Base-by-base conservation (phyloP, 2,329 filamentous ascomycete species). In the Rhytidhysteron rufulum region DNA sequence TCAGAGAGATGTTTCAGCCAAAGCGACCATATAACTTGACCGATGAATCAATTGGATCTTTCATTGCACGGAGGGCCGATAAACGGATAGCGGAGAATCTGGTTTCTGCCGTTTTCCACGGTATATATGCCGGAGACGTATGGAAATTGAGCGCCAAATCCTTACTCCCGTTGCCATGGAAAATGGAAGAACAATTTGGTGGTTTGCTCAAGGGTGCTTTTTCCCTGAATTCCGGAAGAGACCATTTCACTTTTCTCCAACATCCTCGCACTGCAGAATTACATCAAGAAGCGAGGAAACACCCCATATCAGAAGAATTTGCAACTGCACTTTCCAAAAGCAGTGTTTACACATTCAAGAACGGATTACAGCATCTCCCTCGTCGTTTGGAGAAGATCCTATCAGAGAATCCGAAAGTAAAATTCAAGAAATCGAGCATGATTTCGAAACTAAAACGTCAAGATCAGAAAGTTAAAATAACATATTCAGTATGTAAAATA, bases 121-220 rank as follows among this genome's bases (percentile, higher is more conserved):
- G 93, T 31, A 88, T 97, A 43, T 95, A 94, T 63, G 93, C 90
- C 17, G 93, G 93, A 4, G 86, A 96, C 65, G 80, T 95, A 34
- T 81, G 86, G 61, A 77, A 84, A 58, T 71, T 97, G 37, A 95
- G 89, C 63, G 80, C 80, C 34, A 80, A 80, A 51, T 81, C 79
- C 37, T 70, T 86, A 30, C 59, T 84, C 29, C 67, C 83, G 8
- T 50, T 65, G 19, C 41, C 70, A 0, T 73, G 72, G 57, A 48
- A 74, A n/a, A 65, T 75, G 41, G 78, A 83, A 45, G 58, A 49
- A 5, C 44, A 56, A n/a, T 59, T 63, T 31, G 71, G 70, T 8
- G 53, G 50, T 37, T 42, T 54, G 0, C 29, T 53, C 3, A 51
- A 47, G 6, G 60, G 58, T 2, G 48, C 50, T 27, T 40, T 52